Evolutionary conservation across 768 basidiomycete species (phyloP).

Genomic region (Lactifluus piperatus): DNA sequence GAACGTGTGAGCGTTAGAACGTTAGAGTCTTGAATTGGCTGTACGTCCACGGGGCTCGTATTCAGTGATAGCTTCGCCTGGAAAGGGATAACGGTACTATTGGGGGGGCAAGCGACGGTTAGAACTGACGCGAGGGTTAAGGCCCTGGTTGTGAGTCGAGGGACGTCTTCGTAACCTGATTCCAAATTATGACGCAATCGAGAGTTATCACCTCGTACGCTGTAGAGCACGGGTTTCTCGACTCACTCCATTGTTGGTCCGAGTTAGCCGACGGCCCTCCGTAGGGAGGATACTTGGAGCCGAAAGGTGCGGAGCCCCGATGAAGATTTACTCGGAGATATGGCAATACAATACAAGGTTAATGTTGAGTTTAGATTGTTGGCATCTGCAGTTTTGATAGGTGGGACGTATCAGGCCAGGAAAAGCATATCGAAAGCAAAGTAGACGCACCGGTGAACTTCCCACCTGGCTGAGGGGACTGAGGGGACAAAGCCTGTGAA

Average conservation of each 20-base stretch:
- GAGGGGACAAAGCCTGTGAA: too few relatives aligned
- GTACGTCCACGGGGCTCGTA: neutral
- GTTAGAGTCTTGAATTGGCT: too few relatives aligned
- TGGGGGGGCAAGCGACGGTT: slow-evolving; percentile 40
- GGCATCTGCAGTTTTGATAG: slow-evolving; percentile 12
- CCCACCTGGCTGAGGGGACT: neutral
- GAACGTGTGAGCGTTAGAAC: neutral
- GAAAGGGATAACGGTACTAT: slow-evolving; percentile 42
- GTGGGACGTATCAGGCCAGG: neutral
- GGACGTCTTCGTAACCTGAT: slow-evolving; percentile 14
- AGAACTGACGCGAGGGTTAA: slow-evolving; percentile 39
- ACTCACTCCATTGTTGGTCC: neutral
- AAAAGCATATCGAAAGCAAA: neutral
- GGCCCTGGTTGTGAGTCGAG: slow-evolving; percentile 25
- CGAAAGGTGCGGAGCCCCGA: too few relatives aligned
- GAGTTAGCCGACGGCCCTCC: neutral
- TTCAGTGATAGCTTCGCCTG: neutral
- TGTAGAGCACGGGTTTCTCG: neutral
- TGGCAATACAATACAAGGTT: neutral
- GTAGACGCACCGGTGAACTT: neutral
- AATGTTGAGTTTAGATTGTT: slow-evolving; percentile 39
- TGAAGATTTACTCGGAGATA: neutral
- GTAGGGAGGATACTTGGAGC: neutral
- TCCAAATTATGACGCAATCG: neutral
- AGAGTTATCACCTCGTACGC: neutral